Evolutionary conservation across 257 asterid genomes (phyloP), one percentile per base, ranked within the genome.

Genomic region (Marsdenia floribunda): DNA sequence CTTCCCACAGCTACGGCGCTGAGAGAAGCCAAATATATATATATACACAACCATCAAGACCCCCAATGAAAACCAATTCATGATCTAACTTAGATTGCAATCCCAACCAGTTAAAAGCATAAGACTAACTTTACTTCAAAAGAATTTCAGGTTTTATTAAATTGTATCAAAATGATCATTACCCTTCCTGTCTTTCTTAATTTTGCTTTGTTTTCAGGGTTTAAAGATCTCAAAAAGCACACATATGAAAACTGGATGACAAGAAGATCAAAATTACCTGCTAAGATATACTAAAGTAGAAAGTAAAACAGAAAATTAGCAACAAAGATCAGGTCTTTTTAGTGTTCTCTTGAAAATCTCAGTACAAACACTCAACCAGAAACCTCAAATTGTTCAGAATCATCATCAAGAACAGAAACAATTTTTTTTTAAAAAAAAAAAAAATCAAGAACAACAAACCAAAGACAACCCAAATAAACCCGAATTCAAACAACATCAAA

Each of bases 241-340:
- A 72, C n/a, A 65, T 65, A 8, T 44, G 9, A 14, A 22, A 46
- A 26, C n/a, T 29, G 61, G 59, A 72, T 64, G n/a, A 12, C 33
- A 63, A 40, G 18, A 22, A 40, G 19, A 50, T 52, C n/a, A 55
- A 52, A 55, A 19, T 29, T 42, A 26, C 35, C 19, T 24, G 46
- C 14, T 12, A 14, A 47, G 33, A 67, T 4, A 46, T 26, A 42
- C 7, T 33, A 50, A 26, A 50, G 13, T 53, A 49, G 24, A 47
- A 6, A 50, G 9, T 1, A 71, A 24, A 29, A 50, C 49, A 29
- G 59, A 8, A 72, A 54, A 66, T 3, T 14, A 19, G 66, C 38
- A 2, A 46, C 38, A 66, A 66, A 54, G 46, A 55, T 44, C 55
- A 29, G 19, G 76, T 66, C 75, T 47, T 70, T 58, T 29, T n/a